These are phyloP conservation scores for Angomonas ambiguus DNA, from an alignment of 208 protist genomes.

Conservation along the genomic window DNA sequence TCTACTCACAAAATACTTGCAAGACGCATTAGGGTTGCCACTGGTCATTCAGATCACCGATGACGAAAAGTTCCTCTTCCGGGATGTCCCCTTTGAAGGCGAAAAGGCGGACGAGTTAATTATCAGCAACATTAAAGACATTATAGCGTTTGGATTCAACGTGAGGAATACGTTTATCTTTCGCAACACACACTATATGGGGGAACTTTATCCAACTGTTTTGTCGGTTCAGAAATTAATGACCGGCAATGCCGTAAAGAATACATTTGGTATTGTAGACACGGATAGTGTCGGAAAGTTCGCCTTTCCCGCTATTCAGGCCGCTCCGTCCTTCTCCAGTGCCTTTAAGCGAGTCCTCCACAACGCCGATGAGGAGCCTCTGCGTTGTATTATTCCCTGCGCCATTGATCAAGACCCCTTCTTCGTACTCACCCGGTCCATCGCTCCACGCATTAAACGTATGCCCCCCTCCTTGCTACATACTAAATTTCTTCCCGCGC, in stretches of 20 bases:
- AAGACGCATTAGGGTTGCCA: slow-evolving; percentile 97
- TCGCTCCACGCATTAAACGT: slow-evolving; percentile 89
- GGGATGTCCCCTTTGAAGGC: slow-evolving; percentile 85
- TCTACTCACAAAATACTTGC: slow-evolving; percentile 97
- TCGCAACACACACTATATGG: slow-evolving; percentile 97
- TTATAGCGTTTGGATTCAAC: slow-evolving; percentile 99
- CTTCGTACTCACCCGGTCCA: slow-evolving; percentile 97
- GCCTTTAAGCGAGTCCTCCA: slow-evolving; percentile 89
- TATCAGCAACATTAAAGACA: slow-evolving; percentile 97
- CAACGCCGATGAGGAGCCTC: slow-evolving; percentile 18
- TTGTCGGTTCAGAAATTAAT: slow-evolving; percentile 89
- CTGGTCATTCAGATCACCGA: slow-evolving; percentile 99
- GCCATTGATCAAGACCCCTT: slow-evolving; percentile 97
- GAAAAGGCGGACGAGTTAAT: slow-evolving; percentile 76
- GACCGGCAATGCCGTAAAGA: slow-evolving; percentile 89
- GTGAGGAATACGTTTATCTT: slow-evolving; percentile 99
- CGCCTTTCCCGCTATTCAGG: slow-evolving; percentile 97
- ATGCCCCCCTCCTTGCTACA: slow-evolving; percentile 95
- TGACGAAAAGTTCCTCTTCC: slow-evolving; percentile 99
- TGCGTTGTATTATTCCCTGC: slow-evolving; percentile 98
- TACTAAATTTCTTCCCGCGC: slow-evolving; percentile 96
- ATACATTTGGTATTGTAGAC: slow-evolving; percentile 93
- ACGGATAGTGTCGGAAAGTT: slow-evolving; percentile 93
- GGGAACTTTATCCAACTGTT: slow-evolving; percentile 94
- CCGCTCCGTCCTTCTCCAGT: slow-evolving; percentile 93